Conservation (phyloP, 352 stramenopile genomes). For the Globisporangium emineosum region DNA sequence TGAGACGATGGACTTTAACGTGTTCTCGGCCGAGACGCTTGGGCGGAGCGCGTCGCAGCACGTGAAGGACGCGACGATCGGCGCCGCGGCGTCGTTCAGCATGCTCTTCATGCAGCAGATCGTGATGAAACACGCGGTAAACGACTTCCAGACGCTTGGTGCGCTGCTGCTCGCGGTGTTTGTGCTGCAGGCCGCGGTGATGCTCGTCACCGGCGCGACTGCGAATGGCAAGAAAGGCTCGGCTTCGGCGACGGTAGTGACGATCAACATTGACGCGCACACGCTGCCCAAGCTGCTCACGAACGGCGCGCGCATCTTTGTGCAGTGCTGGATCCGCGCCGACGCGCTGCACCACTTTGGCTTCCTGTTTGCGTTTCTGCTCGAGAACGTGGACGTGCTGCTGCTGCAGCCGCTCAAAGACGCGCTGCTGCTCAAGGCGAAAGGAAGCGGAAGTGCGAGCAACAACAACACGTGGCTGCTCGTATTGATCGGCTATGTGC, state of each 20-base stretch:
- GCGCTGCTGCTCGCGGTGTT: constrained; percentile 29
- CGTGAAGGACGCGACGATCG: constrained; percentile 19
- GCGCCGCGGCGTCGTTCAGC: constrained; percentile 14
- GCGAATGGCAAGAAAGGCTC: background rate
- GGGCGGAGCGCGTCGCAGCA: constrained; percentile 13
- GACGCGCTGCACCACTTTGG: constrained; percentile 69
- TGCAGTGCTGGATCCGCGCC: constrained; percentile 41
- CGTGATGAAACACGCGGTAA: constrained; percentile 22
- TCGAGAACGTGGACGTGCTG: constrained; percentile 47
- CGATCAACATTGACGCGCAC: constrained; percentile 14
- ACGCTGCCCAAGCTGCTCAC: constrained; percentile 22
- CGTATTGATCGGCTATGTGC: constrained; percentile 43
- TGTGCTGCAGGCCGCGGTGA: constrained; percentile 16
- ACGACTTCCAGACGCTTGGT: constrained; percentile 32
- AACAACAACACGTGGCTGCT: constrained; percentile 26
- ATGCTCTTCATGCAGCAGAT: constrained; percentile 20
- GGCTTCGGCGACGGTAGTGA: constrained; percentile 1
- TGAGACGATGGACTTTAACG: constrained; percentile 16
- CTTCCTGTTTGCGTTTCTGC: constrained; percentile 65
- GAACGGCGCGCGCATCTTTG: constrained; percentile 37
- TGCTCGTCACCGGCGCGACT: constrained; percentile 4
- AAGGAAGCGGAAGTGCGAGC: background rate
- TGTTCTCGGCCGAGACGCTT: constrained; percentile 17
- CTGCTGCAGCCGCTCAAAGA: constrained; percentile 46
- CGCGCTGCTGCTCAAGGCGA: constrained; percentile 7